phyloP scores from a whole-genome alignment of 2,329 filamentous ascomycete species.

The Alternaria alternata region DNA sequence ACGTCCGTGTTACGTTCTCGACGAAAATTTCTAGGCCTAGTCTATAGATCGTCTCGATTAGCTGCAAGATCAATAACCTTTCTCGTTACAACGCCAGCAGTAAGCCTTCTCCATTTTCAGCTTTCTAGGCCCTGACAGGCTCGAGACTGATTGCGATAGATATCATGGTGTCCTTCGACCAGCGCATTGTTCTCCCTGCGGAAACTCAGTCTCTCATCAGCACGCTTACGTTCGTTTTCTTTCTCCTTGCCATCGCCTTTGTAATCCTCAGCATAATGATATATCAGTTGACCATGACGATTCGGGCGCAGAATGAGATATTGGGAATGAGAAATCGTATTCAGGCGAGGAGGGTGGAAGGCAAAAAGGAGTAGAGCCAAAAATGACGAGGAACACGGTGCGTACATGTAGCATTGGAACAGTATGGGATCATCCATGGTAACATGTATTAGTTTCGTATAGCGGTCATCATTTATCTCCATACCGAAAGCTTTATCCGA shows the following conservation, averaged over 20 bases:
- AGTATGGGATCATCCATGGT: too few species aligned
- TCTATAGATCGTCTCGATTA: fast-evolving
- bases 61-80: neutral
- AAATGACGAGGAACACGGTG: too few species aligned
- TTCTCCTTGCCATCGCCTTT: neutral
- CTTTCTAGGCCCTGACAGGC: fast-evolving
- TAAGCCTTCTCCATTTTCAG: fast-evolving
- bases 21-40: fast-evolving
- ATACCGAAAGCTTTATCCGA: too few species aligned
- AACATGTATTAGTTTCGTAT: too few species aligned
- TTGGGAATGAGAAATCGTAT: neutral
- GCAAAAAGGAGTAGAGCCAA: neutral
- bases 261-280: neutral
- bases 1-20: neutral
- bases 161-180: neutral
- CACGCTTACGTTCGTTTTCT: neutral
- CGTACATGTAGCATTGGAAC: too few species aligned
- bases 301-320: neutral
- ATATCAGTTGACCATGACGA: neutral
- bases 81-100: neutral
- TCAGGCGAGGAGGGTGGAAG: neutral
- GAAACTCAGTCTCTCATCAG: neutral
- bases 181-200: neutral
- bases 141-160: neutral
- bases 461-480: too few species aligned